phyloP scores from a whole-genome alignment of 768 basidiomycete genomes.

The Termitomyces titanicus region DNA sequence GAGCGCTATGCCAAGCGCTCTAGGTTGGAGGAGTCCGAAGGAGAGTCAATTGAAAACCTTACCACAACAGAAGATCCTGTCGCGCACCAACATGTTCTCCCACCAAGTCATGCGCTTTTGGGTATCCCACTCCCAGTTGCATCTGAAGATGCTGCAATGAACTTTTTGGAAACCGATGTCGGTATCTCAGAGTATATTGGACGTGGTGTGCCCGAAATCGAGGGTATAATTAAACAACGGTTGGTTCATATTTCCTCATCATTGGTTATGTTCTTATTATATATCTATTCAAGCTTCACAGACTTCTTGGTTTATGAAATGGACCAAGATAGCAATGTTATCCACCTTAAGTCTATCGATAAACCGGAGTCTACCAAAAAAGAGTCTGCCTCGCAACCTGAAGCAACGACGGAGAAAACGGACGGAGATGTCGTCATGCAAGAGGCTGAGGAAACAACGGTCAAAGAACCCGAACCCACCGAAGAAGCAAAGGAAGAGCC shows the following conservation, averaged over 20 bases:
- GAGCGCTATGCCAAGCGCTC: conserved; percentile 43
- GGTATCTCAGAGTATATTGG: conserved; percentile 89
- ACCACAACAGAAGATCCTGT: conserved; percentile 1
- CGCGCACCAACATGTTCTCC: conserved; percentile 43
- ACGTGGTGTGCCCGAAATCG: conserved; percentile 63
- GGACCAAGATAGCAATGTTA: conserved; percentile 70
- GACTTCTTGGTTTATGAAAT: conserved; percentile 97
- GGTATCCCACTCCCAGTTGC: conserved; percentile 51
- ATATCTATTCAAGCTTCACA: conserved; percentile 65
- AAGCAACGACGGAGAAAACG: conserved; percentile 13
- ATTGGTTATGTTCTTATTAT: background rate
- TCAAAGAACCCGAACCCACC: conserved; percentile 5
- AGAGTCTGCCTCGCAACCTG: conserved; percentile 20
- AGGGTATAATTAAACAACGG: conserved; percentile 98
- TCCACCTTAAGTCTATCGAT: conserved; percentile 76
- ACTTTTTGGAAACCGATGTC: conserved; percentile 76
- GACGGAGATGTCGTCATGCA: conserved; percentile 20
- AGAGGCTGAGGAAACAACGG: conserved; percentile 10
- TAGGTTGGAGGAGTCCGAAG: conserved; percentile 30
- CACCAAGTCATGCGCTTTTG: conserved; percentile 72
- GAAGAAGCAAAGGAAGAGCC: conserved; percentile 10
- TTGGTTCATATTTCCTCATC: conserved; percentile 27
- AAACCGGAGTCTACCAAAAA: conserved; percentile 61
- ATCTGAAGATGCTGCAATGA: conserved; percentile 47
- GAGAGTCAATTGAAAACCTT: conserved; percentile 1